These are phyloP conservation scores for Letharia columbiana DNA, from an alignment of 495 filamentous ascomycete genomes.

Conservation along the genomic window DNA sequence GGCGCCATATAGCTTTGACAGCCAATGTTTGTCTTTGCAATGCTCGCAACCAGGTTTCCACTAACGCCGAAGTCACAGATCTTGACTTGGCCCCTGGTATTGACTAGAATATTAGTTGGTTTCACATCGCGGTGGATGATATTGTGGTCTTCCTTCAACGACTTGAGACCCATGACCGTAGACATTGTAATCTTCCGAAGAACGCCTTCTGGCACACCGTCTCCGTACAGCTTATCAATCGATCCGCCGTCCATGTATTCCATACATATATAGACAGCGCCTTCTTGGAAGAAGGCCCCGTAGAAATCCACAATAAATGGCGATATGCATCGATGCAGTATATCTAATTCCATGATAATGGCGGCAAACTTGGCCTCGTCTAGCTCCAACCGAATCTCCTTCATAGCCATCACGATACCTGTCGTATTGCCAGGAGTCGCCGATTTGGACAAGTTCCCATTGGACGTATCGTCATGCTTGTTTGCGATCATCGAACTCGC, in stretches of 20 bases:
- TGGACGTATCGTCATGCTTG: constrained; percentile 26
- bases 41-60: constrained; percentile 92
- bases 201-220: constrained; percentile 81
- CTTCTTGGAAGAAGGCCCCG: constrained; percentile 98
- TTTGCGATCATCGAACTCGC: constrained; percentile 15
- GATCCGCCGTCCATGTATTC: constrained; percentile 99
- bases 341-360: constrained; percentile 97
- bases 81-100: constrained; percentile 84
- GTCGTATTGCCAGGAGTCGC: constrained; percentile 38
- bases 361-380: constrained; percentile 94
- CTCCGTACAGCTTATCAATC: constrained; percentile 92
- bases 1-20: constrained; percentile 99
- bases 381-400: constrained; percentile 93
- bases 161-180: constrained; percentile 83
- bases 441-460: constrained; percentile 20
- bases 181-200: constrained; percentile 87
- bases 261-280: constrained; percentile 98
- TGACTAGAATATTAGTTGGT: constrained; percentile 93
- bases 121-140: constrained; percentile 99
- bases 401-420: constrained; percentile 95
- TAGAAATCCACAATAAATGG: constrained; percentile 98
- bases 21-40: constrained; percentile 97
- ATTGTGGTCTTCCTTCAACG: constrained; percentile 95
- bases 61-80: constrained; percentile 99
- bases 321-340: constrained; percentile 88